Conservation (phyloP, 164 flowering plant genomes). For the Taxillus chinensis region DNA sequence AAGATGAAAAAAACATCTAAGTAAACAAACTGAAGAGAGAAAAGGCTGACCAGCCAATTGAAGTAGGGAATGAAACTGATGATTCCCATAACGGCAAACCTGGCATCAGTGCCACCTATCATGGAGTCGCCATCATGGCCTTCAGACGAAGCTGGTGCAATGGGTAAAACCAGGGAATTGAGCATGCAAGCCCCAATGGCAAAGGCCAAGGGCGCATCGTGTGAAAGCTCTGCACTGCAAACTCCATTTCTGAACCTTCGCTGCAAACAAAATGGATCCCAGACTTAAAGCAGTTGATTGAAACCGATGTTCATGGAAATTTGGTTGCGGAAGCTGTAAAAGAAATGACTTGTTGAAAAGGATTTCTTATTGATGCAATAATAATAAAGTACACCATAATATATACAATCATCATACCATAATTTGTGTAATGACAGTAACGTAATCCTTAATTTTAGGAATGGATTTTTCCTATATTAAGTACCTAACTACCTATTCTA, state of each 20-base stretch:
- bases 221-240: constrained; percentile 58
- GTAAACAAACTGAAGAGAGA: neutral
- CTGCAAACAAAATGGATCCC: constrained; percentile 7
- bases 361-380: too few relatives aligned
- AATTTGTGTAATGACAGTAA: too few relatives aligned
- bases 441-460: too few relatives aligned
- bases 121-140: constrained; percentile 26
- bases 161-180: constrained; percentile 54
- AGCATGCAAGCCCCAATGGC: constrained; percentile 73
- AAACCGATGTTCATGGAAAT: too few relatives aligned
- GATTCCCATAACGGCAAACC: constrained; percentile 80
- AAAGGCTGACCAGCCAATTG: constrained; percentile 73
- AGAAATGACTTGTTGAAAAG: too few relatives aligned
- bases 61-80: constrained; percentile 86
- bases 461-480: too few relatives aligned
- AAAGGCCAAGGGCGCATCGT: constrained; percentile 57
- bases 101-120: constrained; percentile 43
- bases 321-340: too few relatives aligned
- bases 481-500: too few relatives aligned
- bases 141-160: neutral
- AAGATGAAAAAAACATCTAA: neutral
- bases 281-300: too few relatives aligned
- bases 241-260: constrained; percentile 19
- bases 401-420: too few relatives aligned
- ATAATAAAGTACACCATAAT: too few relatives aligned